These are phyloP conservation scores for Melastoma malabathricum DNA, from an alignment of 345 rosid genomes.

Conservation along the genomic window DNA sequence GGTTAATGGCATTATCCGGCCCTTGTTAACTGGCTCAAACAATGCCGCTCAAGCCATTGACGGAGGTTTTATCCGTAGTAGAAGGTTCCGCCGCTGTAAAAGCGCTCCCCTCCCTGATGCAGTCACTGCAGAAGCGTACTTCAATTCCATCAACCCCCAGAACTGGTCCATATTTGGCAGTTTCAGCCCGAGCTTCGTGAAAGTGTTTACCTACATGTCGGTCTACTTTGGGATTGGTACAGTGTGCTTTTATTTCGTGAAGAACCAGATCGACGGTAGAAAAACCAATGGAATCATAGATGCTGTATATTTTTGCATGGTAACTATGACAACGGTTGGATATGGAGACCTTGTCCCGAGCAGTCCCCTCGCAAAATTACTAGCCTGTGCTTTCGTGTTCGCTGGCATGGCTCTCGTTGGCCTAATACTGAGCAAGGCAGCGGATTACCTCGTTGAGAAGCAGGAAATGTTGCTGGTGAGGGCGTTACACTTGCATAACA, in stretches of 20 bases:
- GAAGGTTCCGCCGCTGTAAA: slow-evolving; percentile 41
- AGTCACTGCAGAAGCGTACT: slow-evolving; percentile 11
- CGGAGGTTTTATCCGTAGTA: slow-evolving; percentile 15
- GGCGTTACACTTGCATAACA: slow-evolving; percentile 37
- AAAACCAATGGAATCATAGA: slow-evolving; percentile 57
- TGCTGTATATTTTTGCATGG: slow-evolving; percentile 61
- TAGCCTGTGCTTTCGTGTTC: slow-evolving; percentile 74
- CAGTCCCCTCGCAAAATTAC: slow-evolving; percentile 37
- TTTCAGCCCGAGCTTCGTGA: slow-evolving; percentile 32
- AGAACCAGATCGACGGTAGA: slow-evolving; percentile 44
- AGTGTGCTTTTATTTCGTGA: slow-evolving; percentile 33
- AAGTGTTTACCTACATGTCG: slow-evolving; percentile 27
- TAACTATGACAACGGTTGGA: slow-evolving; percentile 92
- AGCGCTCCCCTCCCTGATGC: slow-evolving; percentile 61
- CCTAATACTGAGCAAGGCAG: slow-evolving; percentile 53
- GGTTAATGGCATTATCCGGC: slow-evolving; percentile 24
- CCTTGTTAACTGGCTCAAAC: slow-evolving; percentile 27
- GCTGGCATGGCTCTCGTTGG: slow-evolving; percentile 60
- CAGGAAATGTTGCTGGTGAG: slow-evolving; percentile 61
- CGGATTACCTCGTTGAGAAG: slow-evolving; percentile 71
- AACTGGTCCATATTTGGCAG: slow-evolving; percentile 21
- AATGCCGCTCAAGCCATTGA: slow-evolving; percentile 15
- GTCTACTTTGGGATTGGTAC: slow-evolving; percentile 49
- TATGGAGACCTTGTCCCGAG: slow-evolving; percentile 88
- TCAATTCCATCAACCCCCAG: slow-evolving; percentile 13